A percentile compares a stretch with the other conserved stretches of the same genome.
Conservation (phyloP, 345 rosid genomes). For the Schrenkiella parvula region DNA sequence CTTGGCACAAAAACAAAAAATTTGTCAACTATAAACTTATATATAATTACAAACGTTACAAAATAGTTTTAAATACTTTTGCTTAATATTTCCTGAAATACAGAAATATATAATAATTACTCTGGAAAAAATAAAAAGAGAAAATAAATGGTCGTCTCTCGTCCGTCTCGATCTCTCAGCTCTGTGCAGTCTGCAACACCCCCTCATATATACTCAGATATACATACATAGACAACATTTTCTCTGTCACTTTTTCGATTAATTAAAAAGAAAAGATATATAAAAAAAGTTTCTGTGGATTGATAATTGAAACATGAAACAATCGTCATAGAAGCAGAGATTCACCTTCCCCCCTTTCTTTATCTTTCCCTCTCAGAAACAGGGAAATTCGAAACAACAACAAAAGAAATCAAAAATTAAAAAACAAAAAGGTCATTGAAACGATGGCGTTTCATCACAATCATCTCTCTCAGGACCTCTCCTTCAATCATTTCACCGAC, state of each 20-base stretch:
- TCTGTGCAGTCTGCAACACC: slow-evolving; percentile 28
- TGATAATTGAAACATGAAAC: slow-evolving; percentile 30
- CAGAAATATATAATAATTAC: background rate
- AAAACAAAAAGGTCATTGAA: background rate
- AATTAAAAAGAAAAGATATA: background rate
- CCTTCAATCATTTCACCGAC: slow-evolving; percentile 73
- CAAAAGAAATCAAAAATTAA: background rate
- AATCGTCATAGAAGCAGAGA: slow-evolving; percentile 30
- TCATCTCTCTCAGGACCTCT: slow-evolving; percentile 65
- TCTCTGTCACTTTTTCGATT: background rate
- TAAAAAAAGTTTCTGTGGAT: background rate
- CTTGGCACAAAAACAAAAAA: background rate
- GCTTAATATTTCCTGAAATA: background rate
- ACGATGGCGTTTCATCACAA: slow-evolving; percentile 83
- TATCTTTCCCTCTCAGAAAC: slow-evolving; percentile 36
- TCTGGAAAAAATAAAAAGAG: background rate
- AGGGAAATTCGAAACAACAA: background rate
- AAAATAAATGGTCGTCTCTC: slow-evolving; percentile 21
- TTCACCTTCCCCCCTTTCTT: slow-evolving; percentile 12
- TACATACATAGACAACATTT: background rate
- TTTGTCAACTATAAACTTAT: too few species aligned
- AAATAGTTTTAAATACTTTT: background rate
- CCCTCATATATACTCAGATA: slow-evolving; percentile 2
- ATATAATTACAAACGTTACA: too few species aligned
- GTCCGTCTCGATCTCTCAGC: slow-evolving; percentile 31